A percentile compares a stretch with the other conserved stretches of the same genome.
Evolutionary conservation across 805 yeast genomes (phyloP).

Genomic region (Maudiozyma barnettii): DNA sequence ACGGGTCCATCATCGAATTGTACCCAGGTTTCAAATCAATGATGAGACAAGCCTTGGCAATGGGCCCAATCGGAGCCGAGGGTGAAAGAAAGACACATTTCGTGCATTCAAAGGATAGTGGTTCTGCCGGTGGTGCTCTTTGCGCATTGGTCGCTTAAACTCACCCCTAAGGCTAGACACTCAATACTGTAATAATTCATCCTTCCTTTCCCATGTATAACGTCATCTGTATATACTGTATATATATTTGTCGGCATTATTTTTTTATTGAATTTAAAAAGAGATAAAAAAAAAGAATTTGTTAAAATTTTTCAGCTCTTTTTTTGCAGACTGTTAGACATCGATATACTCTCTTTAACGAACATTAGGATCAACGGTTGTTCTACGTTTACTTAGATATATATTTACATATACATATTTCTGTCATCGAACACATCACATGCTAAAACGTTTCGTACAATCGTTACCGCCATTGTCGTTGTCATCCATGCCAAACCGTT

Average conservation of each 20-base stretch:
- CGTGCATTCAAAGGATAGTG: slow-evolving; percentile 75
- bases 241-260: too few species aligned
- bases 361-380: too few species aligned
- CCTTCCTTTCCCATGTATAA: too few species aligned
- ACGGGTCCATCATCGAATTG: slow-evolving; percentile 88
- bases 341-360: too few species aligned
- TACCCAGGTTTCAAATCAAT: slow-evolving; percentile 83
- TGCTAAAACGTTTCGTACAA: neutral
- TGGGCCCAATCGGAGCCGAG: slow-evolving; percentile 63
- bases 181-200: neutral
- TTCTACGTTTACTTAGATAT: too few species aligned
- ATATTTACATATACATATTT: neutral
- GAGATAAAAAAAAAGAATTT: too few species aligned
- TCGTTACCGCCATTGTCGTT: neutral
- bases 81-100: slow-evolving; percentile 67
- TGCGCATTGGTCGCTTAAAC: slow-evolving; percentile 50
- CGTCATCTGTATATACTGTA: too few species aligned
- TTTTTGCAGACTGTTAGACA: too few species aligned
- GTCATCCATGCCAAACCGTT: slow-evolving; percentile 1
- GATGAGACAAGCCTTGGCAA: slow-evolving; percentile 67
- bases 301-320: too few species aligned
- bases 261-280: too few species aligned
- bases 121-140: slow-evolving; percentile 93
- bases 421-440: too few species aligned
- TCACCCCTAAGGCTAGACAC: too few species aligned